A percentile compares a stretch with the other conserved stretches of the same genome.
phyloP scores from a whole-genome alignment of 768 basidiomycete species.

The Mrakia gelida region DNA sequence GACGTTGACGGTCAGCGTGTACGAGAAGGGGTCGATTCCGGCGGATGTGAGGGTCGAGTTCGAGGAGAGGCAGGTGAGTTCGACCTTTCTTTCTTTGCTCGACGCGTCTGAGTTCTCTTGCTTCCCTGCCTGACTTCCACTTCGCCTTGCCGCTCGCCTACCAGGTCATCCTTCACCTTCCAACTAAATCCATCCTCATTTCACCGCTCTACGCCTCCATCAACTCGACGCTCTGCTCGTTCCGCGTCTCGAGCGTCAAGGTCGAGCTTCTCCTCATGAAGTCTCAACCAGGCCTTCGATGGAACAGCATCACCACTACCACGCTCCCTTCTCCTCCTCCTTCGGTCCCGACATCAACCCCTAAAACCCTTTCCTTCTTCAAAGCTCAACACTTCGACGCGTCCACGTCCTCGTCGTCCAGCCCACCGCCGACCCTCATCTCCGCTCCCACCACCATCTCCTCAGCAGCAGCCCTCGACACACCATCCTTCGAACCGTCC shows the following conservation, averaged over 20 bases:
- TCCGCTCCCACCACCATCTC: neutral
- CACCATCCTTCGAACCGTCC: neutral
- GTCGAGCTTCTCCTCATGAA: conserved; percentile 24
- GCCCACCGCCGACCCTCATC: too few relatives aligned
- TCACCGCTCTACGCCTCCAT: neutral
- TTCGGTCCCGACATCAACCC: too few relatives aligned
- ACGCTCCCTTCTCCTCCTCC: neutral
- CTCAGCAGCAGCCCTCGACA: neutral
- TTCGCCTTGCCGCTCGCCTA: too few relatives aligned
- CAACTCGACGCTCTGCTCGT: conserved; percentile 7
- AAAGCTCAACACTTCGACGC: neutral
- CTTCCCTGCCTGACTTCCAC: neutral
- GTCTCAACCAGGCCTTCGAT: neutral
- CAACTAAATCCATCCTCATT: neutral
- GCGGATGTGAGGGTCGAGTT: conserved; percentile 21
- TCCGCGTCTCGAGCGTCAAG: conserved; percentile 18
- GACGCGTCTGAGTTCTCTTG: neutral
- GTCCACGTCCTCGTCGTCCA: neutral
- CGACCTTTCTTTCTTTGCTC: too few relatives aligned
- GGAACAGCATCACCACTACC: conserved; percentile 3
- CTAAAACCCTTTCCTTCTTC: too few relatives aligned
- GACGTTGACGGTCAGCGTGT: conserved; percentile 13
- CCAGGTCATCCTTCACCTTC: conserved; percentile 3
- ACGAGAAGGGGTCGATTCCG: conserved; percentile 14
- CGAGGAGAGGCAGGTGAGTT: neutral